A percentile compares a stretch with the other conserved stretches of the same genome.
Evolutionary conservation across 2,329 filamentous ascomycete genomes (phyloP).

Genomic region (Penicillium sp.): DNA sequence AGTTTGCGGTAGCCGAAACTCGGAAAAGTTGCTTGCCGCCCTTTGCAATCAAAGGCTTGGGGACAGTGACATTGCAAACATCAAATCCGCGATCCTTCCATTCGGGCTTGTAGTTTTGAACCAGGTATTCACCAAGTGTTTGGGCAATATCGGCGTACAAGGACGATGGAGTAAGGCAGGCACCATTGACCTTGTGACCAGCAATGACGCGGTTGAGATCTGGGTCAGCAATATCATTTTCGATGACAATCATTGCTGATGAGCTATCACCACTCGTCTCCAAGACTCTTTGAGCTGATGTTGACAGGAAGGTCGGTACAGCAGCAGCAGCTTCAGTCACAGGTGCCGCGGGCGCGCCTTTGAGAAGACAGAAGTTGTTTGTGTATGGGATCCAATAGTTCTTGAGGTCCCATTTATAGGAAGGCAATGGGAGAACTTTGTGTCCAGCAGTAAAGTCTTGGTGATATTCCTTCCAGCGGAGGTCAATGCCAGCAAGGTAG

Average conservation of each 20-base stretch:
- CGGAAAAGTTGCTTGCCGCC: conserved; percentile 42
- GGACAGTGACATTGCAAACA: conserved; percentile 38
- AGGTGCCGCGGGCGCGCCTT: conserved; percentile 31
- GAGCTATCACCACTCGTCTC: conserved; percentile 28
- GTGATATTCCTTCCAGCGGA: conserved; percentile 48
- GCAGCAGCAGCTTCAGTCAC: conserved; percentile 16
- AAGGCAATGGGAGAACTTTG: conserved; percentile 37
- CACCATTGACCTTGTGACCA: conserved; percentile 41
- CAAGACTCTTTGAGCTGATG: conserved; percentile 34
- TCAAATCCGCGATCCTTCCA: conserved; percentile 34
- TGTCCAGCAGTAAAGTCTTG: conserved; percentile 39
- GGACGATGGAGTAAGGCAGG: conserved; percentile 38
- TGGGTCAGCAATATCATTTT: conserved; percentile 39
- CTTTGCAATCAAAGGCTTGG: conserved; percentile 59
- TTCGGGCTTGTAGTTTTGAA: conserved; percentile 37
- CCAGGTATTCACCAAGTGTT: conserved; percentile 37
- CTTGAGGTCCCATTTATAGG: conserved; percentile 44
- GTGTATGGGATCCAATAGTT: conserved; percentile 42
- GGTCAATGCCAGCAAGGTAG: conserved; percentile 41
- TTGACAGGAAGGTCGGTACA: conserved; percentile 28
- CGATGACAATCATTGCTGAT: conserved; percentile 34
- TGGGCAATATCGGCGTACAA: conserved; percentile 43
- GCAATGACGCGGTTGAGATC: conserved; percentile 37
- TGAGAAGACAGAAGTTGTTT: conserved; percentile 38
- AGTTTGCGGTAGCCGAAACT: conserved; percentile 39